Evolutionary conservation across 805 yeast species (phyloP).

Genomic region (Metschnikowia arizonensis): DNA sequence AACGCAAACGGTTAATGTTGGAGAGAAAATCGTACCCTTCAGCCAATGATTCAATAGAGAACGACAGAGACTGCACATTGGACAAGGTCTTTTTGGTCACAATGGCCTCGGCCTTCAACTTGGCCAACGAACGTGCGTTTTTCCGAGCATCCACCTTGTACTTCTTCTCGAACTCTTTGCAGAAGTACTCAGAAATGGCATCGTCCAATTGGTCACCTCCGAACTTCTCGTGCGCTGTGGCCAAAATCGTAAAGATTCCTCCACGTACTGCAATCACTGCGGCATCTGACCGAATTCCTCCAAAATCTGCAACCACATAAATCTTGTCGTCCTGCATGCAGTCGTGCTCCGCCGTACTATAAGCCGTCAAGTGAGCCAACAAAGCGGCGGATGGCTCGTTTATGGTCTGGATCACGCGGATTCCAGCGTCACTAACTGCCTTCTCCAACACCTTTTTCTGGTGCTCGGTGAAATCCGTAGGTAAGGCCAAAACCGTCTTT

Average conservation of each 20-base stretch:
- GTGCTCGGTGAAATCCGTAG: conserved; percentile 75
- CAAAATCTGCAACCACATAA: conserved; percentile 92
- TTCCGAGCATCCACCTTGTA: conserved; percentile 72
- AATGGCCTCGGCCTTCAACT: conserved; percentile 78
- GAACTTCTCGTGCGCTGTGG: conserved; percentile 77
- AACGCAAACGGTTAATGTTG: conserved; percentile 89
- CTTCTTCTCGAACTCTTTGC: conserved; percentile 92
- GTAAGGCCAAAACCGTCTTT: conserved; percentile 84
- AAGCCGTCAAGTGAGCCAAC: conserved; percentile 64
- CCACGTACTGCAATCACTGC: conserved; percentile 92
- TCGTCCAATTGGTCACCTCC: conserved; percentile 89
- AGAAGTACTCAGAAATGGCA: conserved; percentile 75
- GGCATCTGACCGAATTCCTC: conserved; percentile 93
- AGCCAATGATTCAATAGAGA: conserved; percentile 91
- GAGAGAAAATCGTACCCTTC: conserved; percentile 93
- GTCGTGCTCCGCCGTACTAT: conserved; percentile 33
- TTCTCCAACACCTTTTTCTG: conserved; percentile 63
- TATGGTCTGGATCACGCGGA: conserved; percentile 80
- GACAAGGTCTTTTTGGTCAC: conserved; percentile 87
- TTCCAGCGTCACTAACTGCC: conserved; percentile 66
- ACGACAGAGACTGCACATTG: conserved; percentile 81
- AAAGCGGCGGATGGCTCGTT: conserved; percentile 92
- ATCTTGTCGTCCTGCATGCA: conserved; percentile 59
- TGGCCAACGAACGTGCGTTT: conserved; percentile 82
- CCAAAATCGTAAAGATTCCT: conserved; percentile 83